Percentiles rank a stretch among this genome's conserved stretches.
Evolutionary conservation across 2,329 filamentous ascomycete species (phyloP).

Genomic region (Iodosphaeria phyllophila): DNA sequence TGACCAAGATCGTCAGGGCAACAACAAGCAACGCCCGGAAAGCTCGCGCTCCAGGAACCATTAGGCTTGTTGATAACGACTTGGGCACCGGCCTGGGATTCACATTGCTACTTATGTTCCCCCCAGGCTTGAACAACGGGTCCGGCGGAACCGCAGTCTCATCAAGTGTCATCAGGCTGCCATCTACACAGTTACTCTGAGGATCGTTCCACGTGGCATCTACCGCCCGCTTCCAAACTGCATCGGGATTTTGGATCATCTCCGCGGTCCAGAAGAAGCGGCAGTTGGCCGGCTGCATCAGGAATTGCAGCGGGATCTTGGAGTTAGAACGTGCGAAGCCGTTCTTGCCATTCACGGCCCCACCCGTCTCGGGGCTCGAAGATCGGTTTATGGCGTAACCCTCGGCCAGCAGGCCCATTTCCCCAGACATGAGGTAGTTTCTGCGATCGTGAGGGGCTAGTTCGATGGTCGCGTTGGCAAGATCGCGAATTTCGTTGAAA

Average conservation of each 20-base stretch:
- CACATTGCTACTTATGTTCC: neutral
- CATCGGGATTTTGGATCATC: conserved; percentile 20
- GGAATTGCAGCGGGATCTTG: conserved; percentile 22
- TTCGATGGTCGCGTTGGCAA: conserved; percentile 10
- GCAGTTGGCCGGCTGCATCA: conserved; percentile 25
- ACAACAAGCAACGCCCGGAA: too few relatives aligned
- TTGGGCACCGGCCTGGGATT: too few relatives aligned
- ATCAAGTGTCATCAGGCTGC: conserved; percentile 10
- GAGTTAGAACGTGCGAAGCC: conserved; percentile 13
- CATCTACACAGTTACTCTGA: conserved; percentile 13
- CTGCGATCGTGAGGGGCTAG: conserved; percentile 6
- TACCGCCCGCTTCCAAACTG: conserved; percentile 20
- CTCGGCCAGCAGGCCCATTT: conserved; percentile 13
- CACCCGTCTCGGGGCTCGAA: conserved; percentile 6
- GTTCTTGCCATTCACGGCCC: conserved; percentile 18
- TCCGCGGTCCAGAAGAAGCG: conserved; percentile 25
- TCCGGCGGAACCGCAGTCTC: conserved; percentile 4
- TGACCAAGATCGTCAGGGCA: too few relatives aligned
- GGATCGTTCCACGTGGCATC: conserved; percentile 17
- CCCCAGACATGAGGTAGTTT: conserved; percentile 6
- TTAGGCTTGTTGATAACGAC: too few relatives aligned
- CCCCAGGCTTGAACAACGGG: conserved; percentile 5
- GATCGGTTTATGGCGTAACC: conserved; percentile 15
- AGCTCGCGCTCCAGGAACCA: too few relatives aligned
- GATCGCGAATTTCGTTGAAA: conserved; percentile 11